A percentile compares a stretch with the other conserved stretches of the same genome.
These are phyloP conservation scores for Pseudogymnoascus sp. DNA, from an alignment of 2,329 filamentous ascomycete genomes.

Conservation along the genomic window DNA sequence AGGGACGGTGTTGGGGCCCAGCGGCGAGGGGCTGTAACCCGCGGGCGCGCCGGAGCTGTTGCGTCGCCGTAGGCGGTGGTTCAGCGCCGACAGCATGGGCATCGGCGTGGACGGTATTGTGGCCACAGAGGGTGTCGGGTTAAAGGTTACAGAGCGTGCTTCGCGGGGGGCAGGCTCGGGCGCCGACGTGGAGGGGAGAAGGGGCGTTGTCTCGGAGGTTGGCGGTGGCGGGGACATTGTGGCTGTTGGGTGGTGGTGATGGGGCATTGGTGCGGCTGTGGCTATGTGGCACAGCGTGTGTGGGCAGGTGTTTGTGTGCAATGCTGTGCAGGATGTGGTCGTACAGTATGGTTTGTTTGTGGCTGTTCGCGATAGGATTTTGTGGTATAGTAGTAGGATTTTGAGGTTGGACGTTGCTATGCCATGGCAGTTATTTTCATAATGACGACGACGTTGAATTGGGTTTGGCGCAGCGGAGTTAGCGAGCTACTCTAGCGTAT, in stretches of 20 bases:
- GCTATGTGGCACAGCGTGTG: background rate
- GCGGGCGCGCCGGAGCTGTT: conserved; percentile 68
- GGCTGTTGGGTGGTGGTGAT: background rate
- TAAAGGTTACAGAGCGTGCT: conserved; percentile 58
- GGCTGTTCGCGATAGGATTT: background rate
- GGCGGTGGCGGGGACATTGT: conserved; percentile 1
- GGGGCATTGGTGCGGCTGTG: background rate
- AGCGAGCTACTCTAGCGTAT: background rate
- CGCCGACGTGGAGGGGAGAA: background rate
- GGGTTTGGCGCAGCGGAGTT: conserved; percentile 4
- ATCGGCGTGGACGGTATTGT: conserved; percentile 40
- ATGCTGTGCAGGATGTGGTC: background rate
- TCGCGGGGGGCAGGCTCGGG: conserved; percentile 15
- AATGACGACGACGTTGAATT: background rate
- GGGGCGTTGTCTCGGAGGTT: conserved; percentile 8
- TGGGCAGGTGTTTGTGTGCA: background rate
- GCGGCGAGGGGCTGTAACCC: conserved; percentile 32
- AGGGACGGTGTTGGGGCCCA: conserved; percentile 29
- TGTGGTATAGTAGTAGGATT: background rate
- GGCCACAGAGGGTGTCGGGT: conserved; percentile 58
- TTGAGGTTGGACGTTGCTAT: background rate
- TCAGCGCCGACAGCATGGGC: conserved; percentile 70
- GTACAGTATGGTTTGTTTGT: background rate
- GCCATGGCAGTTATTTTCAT: conserved; percentile 7
- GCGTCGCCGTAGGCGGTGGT: conserved; percentile 78